phyloP scores from a whole-genome alignment of 208 protist genomes.

The Angomonas ambiguus region DNA sequence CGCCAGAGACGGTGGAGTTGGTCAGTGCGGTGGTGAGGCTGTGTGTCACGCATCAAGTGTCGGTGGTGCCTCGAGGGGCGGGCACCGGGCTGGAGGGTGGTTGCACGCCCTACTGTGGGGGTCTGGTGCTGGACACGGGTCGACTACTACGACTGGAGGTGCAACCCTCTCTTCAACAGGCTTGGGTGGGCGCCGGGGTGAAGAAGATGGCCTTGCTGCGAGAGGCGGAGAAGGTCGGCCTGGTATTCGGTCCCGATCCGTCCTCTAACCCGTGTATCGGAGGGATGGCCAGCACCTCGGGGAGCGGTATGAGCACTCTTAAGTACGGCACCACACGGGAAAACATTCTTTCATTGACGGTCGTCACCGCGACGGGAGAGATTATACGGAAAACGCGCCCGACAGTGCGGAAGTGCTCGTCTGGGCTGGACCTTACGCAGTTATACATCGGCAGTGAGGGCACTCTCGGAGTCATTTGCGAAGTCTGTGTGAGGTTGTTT shows the following conservation, averaged over 20 bases:
- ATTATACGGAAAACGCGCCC: slow-evolving; percentile 33
- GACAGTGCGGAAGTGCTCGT: slow-evolving; percentile 60
- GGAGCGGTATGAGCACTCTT: slow-evolving; percentile 51
- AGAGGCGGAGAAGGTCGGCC: slow-evolving; percentile 20
- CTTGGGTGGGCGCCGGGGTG: slow-evolving; percentile 44
- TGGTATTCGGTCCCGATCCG: slow-evolving; percentile 38
- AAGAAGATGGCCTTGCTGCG: slow-evolving; percentile 34
- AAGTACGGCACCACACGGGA: slow-evolving; percentile 70
- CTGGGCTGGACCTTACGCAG: slow-evolving; percentile 78
- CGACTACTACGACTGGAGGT: slow-evolving; percentile 23
- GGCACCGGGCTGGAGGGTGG: slow-evolving; percentile 38
- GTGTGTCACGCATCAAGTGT: slow-evolving; percentile 18
- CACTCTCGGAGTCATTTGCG: slow-evolving; percentile 75
- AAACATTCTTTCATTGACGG: slow-evolving; percentile 39
- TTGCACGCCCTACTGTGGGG: slow-evolving; percentile 34
- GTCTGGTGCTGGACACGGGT: slow-evolving; percentile 35
- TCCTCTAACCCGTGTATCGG: slow-evolving; percentile 41
- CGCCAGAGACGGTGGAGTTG: not conserved
- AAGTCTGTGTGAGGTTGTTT: slow-evolving; percentile 43
- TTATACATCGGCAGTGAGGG: slow-evolving; percentile 82
- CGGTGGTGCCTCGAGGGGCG: slow-evolving; percentile 31
- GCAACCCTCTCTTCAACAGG: slow-evolving; percentile 26
- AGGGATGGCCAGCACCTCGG: slow-evolving; percentile 54
- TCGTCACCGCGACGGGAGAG: slow-evolving; percentile 37
- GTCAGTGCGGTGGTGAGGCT: slow-evolving; percentile 13